These are phyloP conservation scores for Hanseniaspora vineae DNA, from an alignment of 805 yeast species.

Conservation along the genomic window DNA sequence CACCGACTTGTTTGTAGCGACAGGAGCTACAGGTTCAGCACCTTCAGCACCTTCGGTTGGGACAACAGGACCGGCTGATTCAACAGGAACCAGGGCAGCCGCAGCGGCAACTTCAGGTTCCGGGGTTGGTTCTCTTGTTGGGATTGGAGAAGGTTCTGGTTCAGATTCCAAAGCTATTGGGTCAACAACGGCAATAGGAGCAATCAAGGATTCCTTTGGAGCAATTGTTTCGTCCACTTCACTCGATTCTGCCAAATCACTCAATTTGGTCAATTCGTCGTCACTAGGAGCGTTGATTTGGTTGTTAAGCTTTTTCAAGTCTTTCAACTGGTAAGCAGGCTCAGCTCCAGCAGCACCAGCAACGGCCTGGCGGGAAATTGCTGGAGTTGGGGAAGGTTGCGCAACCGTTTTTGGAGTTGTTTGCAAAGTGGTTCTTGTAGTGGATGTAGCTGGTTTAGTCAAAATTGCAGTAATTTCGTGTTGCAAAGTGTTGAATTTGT, in stretches of 20 bases:
- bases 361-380: neutral
- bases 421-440: too few species aligned
- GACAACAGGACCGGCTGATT: too few species aligned
- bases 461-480: conserved; percentile 11
- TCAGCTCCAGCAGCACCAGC: neutral
- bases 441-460: neutral
- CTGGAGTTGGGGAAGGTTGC: neutral
- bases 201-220: neutral
- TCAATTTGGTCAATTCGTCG: neutral
- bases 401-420: too few species aligned
- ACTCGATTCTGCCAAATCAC: conserved; percentile 8
- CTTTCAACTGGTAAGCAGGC: neutral
- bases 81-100: too few species aligned
- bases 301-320: neutral
- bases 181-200: neutral
- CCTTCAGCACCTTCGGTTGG: neutral
- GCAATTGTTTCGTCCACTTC: conserved; percentile 12
- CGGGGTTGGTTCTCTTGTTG: neutral
- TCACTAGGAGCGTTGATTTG: neutral
- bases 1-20: too few species aligned
- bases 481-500: conserved; percentile 10
- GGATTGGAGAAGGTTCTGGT: neutral
- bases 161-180: neutral
- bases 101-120: neutral
- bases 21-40: neutral